Conservation (phyloP, 768 basidiomycete genomes). For the Saitozyma podzolica region DNA sequence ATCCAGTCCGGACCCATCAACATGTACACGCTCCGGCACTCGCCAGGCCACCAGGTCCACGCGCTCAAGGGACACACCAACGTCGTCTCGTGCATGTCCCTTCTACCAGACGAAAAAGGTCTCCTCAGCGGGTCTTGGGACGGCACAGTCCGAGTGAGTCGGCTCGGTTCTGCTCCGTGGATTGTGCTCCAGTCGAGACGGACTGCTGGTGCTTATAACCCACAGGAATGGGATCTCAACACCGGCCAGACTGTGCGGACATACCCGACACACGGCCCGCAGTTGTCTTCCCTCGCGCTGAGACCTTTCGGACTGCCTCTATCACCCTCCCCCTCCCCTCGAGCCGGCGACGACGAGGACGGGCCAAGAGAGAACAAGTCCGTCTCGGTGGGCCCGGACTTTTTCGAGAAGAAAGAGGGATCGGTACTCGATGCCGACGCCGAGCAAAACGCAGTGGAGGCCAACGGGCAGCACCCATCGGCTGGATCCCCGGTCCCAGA, state of each 20-base stretch:
- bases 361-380: constrained; percentile 17
- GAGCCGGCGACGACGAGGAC: constrained; percentile 15
- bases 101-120: constrained; percentile 78
- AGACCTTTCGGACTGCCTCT: constrained; percentile 59
- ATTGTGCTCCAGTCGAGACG: neutral
- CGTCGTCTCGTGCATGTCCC: constrained; percentile 78
- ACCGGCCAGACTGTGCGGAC: constrained; percentile 75
- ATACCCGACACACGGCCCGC: constrained; percentile 79
- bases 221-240: constrained; percentile 96
- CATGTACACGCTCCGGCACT: constrained; percentile 87
- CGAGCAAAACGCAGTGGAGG: no score
- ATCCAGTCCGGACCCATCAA: constrained; percentile 82
- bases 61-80: constrained; percentile 67
- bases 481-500: no score
- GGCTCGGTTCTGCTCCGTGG: neutral
- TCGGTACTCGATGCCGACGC: no score
- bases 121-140: constrained; percentile 95
- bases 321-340: constrained; percentile 45
- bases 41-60: constrained; percentile 76
- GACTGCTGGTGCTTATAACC: constrained; percentile 7
- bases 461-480: no score
- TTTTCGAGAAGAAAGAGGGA: constrained; percentile 12
- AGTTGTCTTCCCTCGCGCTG: constrained; percentile 76
- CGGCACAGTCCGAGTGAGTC: constrained; percentile 75
- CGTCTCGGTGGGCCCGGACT: constrained; percentile 25